These are phyloP conservation scores for Suhomyces pyralidae DNA, from an alignment of 805 yeast genomes.

Conservation along the genomic window DNA sequence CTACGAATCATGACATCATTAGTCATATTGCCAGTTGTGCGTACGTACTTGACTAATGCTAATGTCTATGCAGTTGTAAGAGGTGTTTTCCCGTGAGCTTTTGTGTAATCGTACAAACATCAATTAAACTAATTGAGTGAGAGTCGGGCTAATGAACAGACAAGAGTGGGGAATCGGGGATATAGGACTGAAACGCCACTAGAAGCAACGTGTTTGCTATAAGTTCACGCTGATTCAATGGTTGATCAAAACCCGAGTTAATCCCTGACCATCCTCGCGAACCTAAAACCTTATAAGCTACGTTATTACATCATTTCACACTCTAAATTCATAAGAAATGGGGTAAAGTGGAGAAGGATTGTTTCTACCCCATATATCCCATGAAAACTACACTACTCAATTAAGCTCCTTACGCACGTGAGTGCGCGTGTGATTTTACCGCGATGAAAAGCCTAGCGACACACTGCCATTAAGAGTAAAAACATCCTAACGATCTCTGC, in stretches of 20 bases:
- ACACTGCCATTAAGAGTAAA: not conserved
- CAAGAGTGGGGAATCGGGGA: not conserved
- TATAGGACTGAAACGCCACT: not conserved
- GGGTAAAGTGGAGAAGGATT: not conserved
- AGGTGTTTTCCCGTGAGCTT: not conserved
- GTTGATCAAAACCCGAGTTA: not conserved
- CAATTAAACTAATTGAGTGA: not conserved
- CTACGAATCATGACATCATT: too few relatives aligned
- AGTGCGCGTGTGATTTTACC: not conserved
- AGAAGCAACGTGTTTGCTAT: not conserved
- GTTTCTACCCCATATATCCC: not conserved
- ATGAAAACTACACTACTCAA: not conserved
- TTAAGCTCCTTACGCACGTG: not conserved
- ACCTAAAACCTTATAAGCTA: not conserved
- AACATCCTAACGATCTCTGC: not conserved
- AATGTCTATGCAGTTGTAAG: too few relatives aligned
- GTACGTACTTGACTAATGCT: too few relatives aligned
- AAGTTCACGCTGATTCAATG: not conserved
- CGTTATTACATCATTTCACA: not conserved
- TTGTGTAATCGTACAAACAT: not conserved
- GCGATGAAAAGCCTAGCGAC: not conserved
- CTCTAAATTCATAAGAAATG: not conserved
- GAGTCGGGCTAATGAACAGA: not conserved
- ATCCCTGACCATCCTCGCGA: not conserved
- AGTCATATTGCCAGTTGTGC: too few relatives aligned